A percentile compares a stretch with the other conserved stretches of the same genome.
These are phyloP conservation scores for Phytophthora idaei DNA, from an alignment of 352 stramenopile species.

Conservation along the genomic window DNA sequence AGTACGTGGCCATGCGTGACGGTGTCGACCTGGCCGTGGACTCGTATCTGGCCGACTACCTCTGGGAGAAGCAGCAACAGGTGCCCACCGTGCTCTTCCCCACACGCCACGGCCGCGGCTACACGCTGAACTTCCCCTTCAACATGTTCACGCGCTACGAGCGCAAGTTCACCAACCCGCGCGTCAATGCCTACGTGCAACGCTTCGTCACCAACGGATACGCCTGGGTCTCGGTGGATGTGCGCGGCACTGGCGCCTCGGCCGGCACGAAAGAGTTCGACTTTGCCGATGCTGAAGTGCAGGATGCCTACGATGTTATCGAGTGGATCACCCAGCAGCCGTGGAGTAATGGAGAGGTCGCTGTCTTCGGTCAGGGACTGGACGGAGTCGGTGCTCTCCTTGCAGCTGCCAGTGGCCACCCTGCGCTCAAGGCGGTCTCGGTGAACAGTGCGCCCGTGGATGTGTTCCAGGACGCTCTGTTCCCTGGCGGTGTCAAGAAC, in stretches of 20 bases:
- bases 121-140: conserved; percentile 83
- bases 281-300: conserved; percentile 72
- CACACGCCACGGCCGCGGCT: conserved; percentile 81
- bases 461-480: conserved; percentile 72
- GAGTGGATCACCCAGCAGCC: conserved; percentile 82
- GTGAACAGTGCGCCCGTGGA: conserved; percentile 76
- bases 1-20: conserved; percentile 79
- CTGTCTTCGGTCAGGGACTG: conserved; percentile 70
- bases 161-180: conserved; percentile 81
- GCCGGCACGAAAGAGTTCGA: conserved; percentile 66
- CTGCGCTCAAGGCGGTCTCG: conserved; percentile 73
- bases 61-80: conserved; percentile 60
- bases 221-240: conserved; percentile 78
- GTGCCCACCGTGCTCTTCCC: conserved; percentile 74
- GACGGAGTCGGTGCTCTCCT: conserved; percentile 75
- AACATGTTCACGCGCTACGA: conserved; percentile 69
- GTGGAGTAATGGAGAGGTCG: conserved; percentile 84
- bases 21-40: conserved; percentile 76
- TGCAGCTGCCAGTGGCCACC: conserved; percentile 60
- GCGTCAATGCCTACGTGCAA: conserved; percentile 75
- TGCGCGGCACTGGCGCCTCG: conserved; percentile 79
- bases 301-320: conserved; percentile 77
- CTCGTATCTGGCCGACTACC: conserved; percentile 71
- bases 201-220: conserved; percentile 78
- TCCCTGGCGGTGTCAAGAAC: conserved; percentile 80